Evolutionary conservation across 2,329 filamentous ascomycete species (phyloP).

Genomic region (Sporothrix pallida): DNA sequence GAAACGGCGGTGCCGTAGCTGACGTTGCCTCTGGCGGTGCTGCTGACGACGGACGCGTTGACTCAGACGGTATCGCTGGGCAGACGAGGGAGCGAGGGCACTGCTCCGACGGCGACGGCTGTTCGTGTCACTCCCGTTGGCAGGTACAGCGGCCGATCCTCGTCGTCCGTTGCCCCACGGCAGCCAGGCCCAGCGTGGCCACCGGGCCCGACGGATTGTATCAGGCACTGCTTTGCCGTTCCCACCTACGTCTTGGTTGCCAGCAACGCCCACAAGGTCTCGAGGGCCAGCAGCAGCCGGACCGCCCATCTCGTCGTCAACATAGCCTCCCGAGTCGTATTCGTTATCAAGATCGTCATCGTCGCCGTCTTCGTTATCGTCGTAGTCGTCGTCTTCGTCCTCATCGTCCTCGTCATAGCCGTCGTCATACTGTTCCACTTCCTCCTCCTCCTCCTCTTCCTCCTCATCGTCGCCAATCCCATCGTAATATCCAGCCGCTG

Average conservation of each 20-base stretch:
- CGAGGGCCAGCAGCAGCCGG: neutral
- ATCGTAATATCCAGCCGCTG: slow-evolving; percentile 32
- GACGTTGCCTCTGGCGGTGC: neutral
- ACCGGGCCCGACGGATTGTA: slow-evolving; percentile 13
- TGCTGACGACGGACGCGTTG: neutral
- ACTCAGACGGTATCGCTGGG: slow-evolving; percentile 29
- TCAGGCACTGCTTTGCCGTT: neutral
- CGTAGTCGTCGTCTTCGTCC: slow-evolving; percentile 41
- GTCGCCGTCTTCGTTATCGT: slow-evolving; percentile 21
- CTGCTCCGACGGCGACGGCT: slow-evolving; percentile 24
- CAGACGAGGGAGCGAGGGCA: slow-evolving; percentile 1
- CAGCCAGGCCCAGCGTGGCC: slow-evolving; percentile 21
- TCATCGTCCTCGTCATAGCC: slow-evolving; percentile 44
- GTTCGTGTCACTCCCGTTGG: neutral
- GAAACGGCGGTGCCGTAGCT: neutral
- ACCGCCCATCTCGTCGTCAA: slow-evolving; percentile 19
- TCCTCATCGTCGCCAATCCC: slow-evolving; percentile 31
- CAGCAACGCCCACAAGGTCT: slow-evolving; percentile 15
- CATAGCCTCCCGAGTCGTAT: neutral
- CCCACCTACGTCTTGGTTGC: neutral
- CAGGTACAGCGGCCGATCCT: slow-evolving; percentile 17
- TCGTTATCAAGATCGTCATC: slow-evolving; percentile 24
- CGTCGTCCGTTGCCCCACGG: slow-evolving; percentile 14
- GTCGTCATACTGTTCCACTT: slow-evolving; percentile 42
- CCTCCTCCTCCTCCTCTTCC: slow-evolving; percentile 30